Evolutionary conservation across 352 stramenopile genomes (phyloP).

Genomic region (Phytophthora idaei): DNA sequence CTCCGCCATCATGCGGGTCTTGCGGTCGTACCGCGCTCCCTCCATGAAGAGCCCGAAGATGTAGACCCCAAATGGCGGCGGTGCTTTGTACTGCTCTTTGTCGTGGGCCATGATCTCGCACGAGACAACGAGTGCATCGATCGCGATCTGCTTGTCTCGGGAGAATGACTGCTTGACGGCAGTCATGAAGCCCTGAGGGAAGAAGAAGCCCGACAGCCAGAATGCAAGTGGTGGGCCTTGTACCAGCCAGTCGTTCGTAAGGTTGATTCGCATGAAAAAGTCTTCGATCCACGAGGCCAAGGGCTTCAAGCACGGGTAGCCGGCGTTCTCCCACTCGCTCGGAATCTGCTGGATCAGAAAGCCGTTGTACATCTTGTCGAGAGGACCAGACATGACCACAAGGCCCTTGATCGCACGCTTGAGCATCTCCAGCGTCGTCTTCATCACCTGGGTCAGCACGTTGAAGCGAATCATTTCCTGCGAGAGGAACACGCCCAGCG

Average conservation of each 20-base stretch:
- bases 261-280: constrained; percentile 88
- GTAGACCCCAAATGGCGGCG: constrained; percentile 90
- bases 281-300: constrained; percentile 93
- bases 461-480: constrained; percentile 94
- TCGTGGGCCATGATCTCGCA: constrained; percentile 82
- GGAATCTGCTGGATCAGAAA: constrained; percentile 92
- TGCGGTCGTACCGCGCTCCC: constrained; percentile 89
- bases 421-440: constrained; percentile 82
- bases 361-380: constrained; percentile 93
- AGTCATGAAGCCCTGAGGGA: constrained; percentile 96
- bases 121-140: constrained; percentile 91
- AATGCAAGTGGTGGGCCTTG: constrained; percentile 82
- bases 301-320: constrained; percentile 93
- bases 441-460: constrained; percentile 87
- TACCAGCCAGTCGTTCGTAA: constrained; percentile 86
- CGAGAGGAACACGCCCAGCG: constrained; percentile 91
- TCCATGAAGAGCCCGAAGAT: constrained; percentile 96
- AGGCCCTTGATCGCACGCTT: constrained; percentile 91
- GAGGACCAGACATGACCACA: constrained; percentile 89
- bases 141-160: constrained; percentile 89
- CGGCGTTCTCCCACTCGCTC: constrained; percentile 87
- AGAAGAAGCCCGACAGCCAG: constrained; percentile 96
- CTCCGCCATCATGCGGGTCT: constrained; percentile 81
- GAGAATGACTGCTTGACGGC: constrained; percentile 94
- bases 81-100: constrained; percentile 65